phyloP scores from a whole-genome alignment of 768 basidiomycete species.

The Pleurotus salmoneostramineus region DNA sequence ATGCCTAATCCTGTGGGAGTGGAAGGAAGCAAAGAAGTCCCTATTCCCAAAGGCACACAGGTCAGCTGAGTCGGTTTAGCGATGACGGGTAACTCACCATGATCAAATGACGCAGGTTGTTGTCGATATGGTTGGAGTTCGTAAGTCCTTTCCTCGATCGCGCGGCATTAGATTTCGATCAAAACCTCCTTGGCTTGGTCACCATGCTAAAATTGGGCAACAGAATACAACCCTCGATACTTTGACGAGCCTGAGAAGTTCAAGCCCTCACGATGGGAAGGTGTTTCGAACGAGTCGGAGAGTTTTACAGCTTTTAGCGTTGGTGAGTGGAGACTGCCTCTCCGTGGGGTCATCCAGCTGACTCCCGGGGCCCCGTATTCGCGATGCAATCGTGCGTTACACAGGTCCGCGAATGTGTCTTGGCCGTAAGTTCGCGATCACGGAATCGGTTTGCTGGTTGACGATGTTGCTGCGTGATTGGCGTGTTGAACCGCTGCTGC shows the following conservation, averaged over 20 bases:
- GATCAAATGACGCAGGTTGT: constrained; percentile 21
- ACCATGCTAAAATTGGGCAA: neutral
- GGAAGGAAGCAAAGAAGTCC: constrained; percentile 31
- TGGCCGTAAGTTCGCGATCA: constrained; percentile 51
- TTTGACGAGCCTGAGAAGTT: constrained; percentile 44
- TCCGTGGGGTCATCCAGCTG: constrained; percentile 4
- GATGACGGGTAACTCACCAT: neutral
- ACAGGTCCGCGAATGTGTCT: constrained; percentile 50
- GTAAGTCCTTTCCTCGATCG: constrained; percentile 25
- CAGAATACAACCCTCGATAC: constrained; percentile 49
- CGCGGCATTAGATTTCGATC: neutral
- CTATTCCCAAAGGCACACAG: constrained; percentile 34
- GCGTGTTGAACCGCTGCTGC: constrained; percentile 43
- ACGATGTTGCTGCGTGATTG: constrained; percentile 49
- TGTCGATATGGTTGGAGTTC: constrained; percentile 46
- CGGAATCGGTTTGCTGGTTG: constrained; percentile 50
- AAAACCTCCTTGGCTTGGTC: neutral
- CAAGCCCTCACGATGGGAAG: constrained; percentile 50
- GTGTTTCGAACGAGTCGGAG: constrained; percentile 35
- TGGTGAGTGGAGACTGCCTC: constrained; percentile 17
- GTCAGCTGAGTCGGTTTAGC: constrained; percentile 15
- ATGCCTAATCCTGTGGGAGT: constrained; percentile 36
- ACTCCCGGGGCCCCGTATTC: neutral
- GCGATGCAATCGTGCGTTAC: neutral
- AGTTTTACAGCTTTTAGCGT: constrained; percentile 44